Evolutionary conservation across 148 eudicot species (phyloP).

Genomic region (Amaranthus palmeri): DNA sequence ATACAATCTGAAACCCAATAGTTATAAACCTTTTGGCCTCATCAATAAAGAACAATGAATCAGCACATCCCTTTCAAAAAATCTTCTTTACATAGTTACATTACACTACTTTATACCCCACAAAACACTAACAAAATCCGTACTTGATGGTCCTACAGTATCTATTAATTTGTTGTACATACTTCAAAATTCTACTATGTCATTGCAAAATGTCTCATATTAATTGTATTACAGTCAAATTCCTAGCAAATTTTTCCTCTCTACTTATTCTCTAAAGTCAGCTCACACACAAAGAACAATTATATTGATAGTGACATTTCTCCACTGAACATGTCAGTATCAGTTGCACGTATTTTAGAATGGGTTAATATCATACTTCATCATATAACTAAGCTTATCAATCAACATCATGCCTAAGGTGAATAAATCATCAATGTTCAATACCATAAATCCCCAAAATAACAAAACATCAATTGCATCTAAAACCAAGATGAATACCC

Average conservation of each 20-base stretch:
- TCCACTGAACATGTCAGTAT: no score
- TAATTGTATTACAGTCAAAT: no score
- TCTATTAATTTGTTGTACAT: neutral
- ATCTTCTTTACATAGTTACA: neutral
- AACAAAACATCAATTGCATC: neutral
- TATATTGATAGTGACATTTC: no score
- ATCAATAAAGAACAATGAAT: neutral
- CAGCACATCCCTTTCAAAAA: neutral
- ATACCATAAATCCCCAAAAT: neutral
- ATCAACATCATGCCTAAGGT: neutral
- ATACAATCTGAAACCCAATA: no score
- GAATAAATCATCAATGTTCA: neutral
- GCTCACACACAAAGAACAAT: no score
- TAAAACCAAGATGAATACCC: neutral
- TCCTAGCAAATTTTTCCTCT: no score
- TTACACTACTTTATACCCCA: neutral
- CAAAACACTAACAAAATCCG: neutral
- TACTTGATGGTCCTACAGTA: neutral
- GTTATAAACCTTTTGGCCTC: no score
- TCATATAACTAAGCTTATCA: neutral
- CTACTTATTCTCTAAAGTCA: no score
- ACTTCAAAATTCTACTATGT: neutral
- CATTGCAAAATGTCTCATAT: neutral
- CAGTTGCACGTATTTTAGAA: neutral
- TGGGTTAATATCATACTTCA: neutral